These are phyloP conservation scores for Scleroderma bovista DNA, from an alignment of 768 basidiomycete species.

Conservation along the genomic window DNA sequence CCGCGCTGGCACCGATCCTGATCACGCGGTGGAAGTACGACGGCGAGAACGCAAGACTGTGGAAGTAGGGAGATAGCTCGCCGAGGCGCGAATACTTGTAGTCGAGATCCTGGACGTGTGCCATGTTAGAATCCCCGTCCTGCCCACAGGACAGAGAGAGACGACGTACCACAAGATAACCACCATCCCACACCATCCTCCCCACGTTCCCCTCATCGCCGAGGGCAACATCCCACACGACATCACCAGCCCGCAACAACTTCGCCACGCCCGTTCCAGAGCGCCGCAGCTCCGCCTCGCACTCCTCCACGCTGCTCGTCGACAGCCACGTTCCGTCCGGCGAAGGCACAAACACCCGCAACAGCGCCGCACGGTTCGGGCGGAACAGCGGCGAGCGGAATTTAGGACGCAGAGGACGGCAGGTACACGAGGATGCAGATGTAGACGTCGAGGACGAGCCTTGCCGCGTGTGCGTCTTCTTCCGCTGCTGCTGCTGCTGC, in stretches of 20 bases:
- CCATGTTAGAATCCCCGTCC: not conserved
- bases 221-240: conserved; percentile 83
- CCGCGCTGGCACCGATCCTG: conserved; percentile 39
- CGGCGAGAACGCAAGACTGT: conserved; percentile 75
- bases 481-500: conserved; percentile 38
- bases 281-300: conserved; percentile 72
- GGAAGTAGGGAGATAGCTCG: conserved; percentile 76
- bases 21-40: conserved; percentile 88
- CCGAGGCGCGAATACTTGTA: conserved; percentile 73
- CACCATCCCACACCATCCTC: conserved; percentile 85
- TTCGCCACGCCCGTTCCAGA: conserved; percentile 50
- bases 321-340: conserved; percentile 85
- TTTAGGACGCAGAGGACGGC: not conserved
- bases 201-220: conserved; percentile 84
- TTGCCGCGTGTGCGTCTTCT: conserved; percentile 18
- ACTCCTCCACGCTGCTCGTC: conserved; percentile 74
- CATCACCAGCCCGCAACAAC: conserved; percentile 68
- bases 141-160: too few species aligned
- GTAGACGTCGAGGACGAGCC: conserved; percentile 11
- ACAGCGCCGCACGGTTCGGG: conserved; percentile 63
- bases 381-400: conserved; percentile 74
- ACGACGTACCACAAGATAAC: conserved; percentile 70
- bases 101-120: conserved; percentile 64
- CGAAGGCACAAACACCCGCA: conserved; percentile 81
- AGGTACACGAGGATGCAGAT: not conserved